A percentile compares a stretch with the other conserved stretches of the same genome.
Conservation (phyloP, 2,329 filamentous ascomycete genomes). For the Xylariaceae sp. region DNA sequence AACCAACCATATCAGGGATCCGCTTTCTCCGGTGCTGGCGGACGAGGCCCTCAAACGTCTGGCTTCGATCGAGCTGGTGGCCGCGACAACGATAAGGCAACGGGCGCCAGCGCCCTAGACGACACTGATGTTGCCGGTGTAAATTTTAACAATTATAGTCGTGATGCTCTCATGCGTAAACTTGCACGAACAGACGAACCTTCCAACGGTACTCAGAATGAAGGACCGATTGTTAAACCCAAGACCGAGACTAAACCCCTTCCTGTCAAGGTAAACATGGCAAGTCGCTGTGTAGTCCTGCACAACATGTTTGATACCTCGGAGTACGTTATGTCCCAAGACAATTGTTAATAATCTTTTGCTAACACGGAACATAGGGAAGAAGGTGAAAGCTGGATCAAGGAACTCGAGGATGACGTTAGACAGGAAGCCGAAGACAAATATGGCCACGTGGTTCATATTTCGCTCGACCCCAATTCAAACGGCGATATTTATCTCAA, state of each 20-base stretch:
- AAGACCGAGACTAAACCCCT: conserved; percentile 80
- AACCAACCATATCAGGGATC: conserved; percentile 85
- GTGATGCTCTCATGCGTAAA: conserved; percentile 98
- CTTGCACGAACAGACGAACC: conserved; percentile 93
- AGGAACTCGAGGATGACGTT: conserved; percentile 93
- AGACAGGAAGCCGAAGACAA: conserved; percentile 90
- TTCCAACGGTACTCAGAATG: conserved; percentile 67
- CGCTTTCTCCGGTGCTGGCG: conserved; percentile 87
- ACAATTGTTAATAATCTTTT: neutral
- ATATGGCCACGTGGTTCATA: conserved; percentile 98
- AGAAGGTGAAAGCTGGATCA: conserved; percentile 86
- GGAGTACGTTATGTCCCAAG: conserved; percentile 70
- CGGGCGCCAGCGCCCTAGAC: conserved; percentile 91
- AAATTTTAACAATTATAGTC: conserved; percentile 99
- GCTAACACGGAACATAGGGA: conserved; percentile 66
- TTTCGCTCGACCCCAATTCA: conserved; percentile 90
- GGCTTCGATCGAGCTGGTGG: conserved; percentile 91
- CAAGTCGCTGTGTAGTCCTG: conserved; percentile 90
- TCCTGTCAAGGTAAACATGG: conserved; percentile 87
- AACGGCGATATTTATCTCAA: conserved; percentile 98
- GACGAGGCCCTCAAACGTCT: conserved; percentile 82
- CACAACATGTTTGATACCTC: conserved; percentile 94
- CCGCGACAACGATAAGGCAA: conserved; percentile 87
- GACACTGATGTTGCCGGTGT: conserved; percentile 97
- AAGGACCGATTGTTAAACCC: conserved; percentile 76